phyloP scores from a whole-genome alignment of 2,329 filamentous ascomycete species.

The Botryotinia narcissicola region DNA sequence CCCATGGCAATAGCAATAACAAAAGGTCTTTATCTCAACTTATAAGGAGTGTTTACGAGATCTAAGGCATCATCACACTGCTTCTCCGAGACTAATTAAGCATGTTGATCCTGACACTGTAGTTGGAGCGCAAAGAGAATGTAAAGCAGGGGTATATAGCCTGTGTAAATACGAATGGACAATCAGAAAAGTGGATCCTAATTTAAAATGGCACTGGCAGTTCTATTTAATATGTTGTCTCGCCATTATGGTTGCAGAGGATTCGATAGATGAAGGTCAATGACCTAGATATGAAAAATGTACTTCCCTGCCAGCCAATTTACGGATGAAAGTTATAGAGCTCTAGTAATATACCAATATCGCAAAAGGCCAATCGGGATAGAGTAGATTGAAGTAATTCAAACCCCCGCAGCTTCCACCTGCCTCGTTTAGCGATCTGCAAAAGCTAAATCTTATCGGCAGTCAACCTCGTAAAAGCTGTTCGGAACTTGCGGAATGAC shows the following conservation, averaged over 20 bases:
- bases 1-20: too few species aligned
- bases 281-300: not conserved
- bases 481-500: not conserved
- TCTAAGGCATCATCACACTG: not conserved
- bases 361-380: not conserved
- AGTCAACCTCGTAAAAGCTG: not conserved
- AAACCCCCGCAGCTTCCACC: not conserved
- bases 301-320: not conserved
- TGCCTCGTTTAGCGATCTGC: not conserved
- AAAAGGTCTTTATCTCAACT: not conserved
- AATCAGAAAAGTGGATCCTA: not conserved
- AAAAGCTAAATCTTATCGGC: not conserved
- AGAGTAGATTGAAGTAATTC: not conserved
- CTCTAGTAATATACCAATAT: not conserved
- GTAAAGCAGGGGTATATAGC: not conserved
- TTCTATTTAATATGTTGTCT: not conserved
- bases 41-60: not conserved
- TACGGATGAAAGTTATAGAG: not conserved
- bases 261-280: not conserved
- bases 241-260: not conserved
- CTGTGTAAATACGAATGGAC: not conserved
- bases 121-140: not conserved
- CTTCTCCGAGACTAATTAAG: not conserved
- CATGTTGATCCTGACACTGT: not conserved
- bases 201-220: not conserved